Conservation (phyloP, 129 eudicot species). For the Centaurea solstitialis region DNA sequence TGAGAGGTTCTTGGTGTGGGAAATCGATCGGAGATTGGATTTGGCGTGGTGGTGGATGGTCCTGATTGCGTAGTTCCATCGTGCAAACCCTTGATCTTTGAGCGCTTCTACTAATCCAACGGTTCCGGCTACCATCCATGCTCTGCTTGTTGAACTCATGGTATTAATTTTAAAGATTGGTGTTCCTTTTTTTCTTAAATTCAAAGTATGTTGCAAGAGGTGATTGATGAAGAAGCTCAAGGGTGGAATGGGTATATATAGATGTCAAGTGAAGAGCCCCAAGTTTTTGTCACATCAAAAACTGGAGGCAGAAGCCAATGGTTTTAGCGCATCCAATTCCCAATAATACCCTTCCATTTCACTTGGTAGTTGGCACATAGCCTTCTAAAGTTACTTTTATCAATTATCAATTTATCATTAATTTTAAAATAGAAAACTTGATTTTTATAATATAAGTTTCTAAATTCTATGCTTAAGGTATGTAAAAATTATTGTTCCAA, state of each 20-base stretch:
- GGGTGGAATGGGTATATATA: no score
- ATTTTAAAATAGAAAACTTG: no score
- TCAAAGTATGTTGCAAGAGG: no score
- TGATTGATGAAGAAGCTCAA: no score
- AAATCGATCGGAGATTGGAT: constrained; percentile 38
- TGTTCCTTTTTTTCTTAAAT: no score
- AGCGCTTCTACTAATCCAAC: constrained; percentile 56
- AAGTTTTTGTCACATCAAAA: no score
- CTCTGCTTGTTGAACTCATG: constrained; percentile 39
- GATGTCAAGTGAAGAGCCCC: no score
- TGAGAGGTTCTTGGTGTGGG: constrained; percentile 32
- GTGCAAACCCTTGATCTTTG: constrained; percentile 62
- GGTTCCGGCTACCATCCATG: constrained; percentile 49
- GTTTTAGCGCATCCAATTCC: background rate
- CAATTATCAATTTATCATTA: no score
- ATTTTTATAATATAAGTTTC: no score
- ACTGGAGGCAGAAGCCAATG: background rate
- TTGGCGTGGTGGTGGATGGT: constrained; percentile 49
- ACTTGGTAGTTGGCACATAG: background rate
- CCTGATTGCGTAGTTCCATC: constrained; percentile 64
- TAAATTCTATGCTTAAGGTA: no score
- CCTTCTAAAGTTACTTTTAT: no score
- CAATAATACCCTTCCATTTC: background rate
- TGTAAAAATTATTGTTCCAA: no score
- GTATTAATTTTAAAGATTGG: background rate